phyloP scores from a whole-genome alignment of 495 filamentous ascomycete genomes.

The Penicillium silybi region DNA sequence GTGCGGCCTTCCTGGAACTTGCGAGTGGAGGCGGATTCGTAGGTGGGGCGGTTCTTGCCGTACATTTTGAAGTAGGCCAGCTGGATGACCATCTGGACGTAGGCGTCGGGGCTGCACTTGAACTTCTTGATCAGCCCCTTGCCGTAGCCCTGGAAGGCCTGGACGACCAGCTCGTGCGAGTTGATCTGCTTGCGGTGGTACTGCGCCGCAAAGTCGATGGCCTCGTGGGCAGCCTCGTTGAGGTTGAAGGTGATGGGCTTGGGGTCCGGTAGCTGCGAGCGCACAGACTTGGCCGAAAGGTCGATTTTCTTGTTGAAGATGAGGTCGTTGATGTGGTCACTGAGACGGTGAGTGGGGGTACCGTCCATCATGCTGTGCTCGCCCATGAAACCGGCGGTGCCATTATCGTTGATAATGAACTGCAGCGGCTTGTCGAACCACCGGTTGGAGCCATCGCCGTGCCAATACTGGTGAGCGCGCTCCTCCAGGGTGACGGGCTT shows the following conservation, averaged over 20 bases:
- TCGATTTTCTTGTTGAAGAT: conserved; percentile 92
- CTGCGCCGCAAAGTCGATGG: conserved; percentile 69
- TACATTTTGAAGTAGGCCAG: conserved; percentile 99
- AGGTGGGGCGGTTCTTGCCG: conserved; percentile 94
- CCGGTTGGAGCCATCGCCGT: conserved; percentile 91
- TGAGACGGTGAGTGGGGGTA: conserved; percentile 92
- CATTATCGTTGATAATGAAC: conserved; percentile 98
- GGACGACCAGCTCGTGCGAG: conserved; percentile 86
- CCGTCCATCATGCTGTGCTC: conserved; percentile 99
- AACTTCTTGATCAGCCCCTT: conserved; percentile 99
- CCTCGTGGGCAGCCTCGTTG: conserved; percentile 62
- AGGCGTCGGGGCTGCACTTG: conserved; percentile 96
- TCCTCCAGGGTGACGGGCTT: conserved; percentile 91
- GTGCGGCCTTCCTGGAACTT: conserved; percentile 96
- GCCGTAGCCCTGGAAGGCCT: conserved; percentile 95
- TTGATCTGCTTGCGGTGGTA: conserved; percentile 78
- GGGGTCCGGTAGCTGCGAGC: conserved; percentile 83
- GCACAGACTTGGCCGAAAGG: conserved; percentile 67
- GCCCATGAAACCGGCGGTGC: conserved; percentile 94
- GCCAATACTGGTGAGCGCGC: conserved; percentile 95
- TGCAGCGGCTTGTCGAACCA: conserved; percentile 99
- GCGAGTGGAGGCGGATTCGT: conserved; percentile 92
- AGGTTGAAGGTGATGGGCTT: conserved; percentile 70
- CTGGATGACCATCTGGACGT: conserved; percentile 98
- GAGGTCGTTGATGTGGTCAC: conserved; percentile 84